Evolutionary conservation across 176 grass and related monocot genomes (phyloP), one percentile per base, ranked within the genome.

Genomic region (Avena insularis): DNA sequence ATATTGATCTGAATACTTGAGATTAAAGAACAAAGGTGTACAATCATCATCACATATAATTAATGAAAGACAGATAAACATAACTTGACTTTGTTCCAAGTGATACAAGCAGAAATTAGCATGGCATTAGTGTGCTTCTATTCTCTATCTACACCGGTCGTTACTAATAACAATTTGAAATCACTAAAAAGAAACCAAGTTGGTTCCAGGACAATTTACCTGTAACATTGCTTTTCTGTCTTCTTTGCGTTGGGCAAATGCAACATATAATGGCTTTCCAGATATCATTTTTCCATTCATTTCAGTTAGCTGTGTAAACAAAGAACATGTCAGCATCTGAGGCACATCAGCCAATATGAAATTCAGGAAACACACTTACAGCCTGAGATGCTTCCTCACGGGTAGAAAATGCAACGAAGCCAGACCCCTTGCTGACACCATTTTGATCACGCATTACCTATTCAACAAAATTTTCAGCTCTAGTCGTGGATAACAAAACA

Each of bases 221-320:
- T 98, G 95, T 61, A 98, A 80, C 90, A 87, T 95, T 8, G 88
- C 95, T 89, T 91, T 98, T 57, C 95, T 91, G 8, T 93, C 95
- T 90, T 98, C 95, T 89, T 98, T 98, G 11, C 93, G 95, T 75
- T 98, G 95, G 45, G 95, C 95, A 86, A 95, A 74, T 81, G 95
- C 95, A 78, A 98, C 93, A 92, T 98, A 98, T 36, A 98, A 63
- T 86, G 95, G 95, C 76, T 98, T 98, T 65, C 91, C 82, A 79
- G 87, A 86, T 86, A 98, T 80, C 95, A 98, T 95, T 93, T 93
- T 95, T 47, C 95, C 91, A 81, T 98, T 98, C 95, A 98, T 98
- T 90, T 95, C 95, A 78, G 48, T 61, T 67, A 98, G 82, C 95
- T 98, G 88, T 62, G 67, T 19, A 60, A 17, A 71, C 87, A 57